Evolutionary conservation across 805 yeast species (phyloP).

Genomic region (Saturnispora halmiae): DNA sequence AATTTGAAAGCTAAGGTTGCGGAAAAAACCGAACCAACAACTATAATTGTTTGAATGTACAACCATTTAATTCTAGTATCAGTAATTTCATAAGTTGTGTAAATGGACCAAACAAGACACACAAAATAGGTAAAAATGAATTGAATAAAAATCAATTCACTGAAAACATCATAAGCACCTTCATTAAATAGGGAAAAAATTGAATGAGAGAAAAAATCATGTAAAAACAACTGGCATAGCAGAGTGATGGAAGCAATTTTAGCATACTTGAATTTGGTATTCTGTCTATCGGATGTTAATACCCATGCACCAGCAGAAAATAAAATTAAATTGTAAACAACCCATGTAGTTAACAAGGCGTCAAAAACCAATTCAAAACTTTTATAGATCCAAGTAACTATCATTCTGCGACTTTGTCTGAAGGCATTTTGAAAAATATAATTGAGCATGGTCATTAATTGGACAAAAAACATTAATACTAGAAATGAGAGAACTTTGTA

Average conservation of each 20-base stretch:
- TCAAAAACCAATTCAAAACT: constrained; percentile 18
- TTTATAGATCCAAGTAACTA: constrained; percentile 17
- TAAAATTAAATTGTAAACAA: constrained; percentile 26
- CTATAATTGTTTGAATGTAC: constrained; percentile 7
- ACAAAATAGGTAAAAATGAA: constrained; percentile 15
- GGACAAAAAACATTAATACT: constrained; percentile 15
- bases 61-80: constrained; percentile 13
- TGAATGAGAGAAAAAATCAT: constrained; percentile 24
- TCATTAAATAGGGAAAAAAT: constrained; percentile 25
- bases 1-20: constrained; percentile 15
- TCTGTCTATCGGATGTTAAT: constrained; percentile 4
- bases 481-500: constrained; percentile 20
- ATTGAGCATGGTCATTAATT: constrained; percentile 16
- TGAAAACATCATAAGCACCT: constrained; percentile 15
- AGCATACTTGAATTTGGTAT: constrained; percentile 13
- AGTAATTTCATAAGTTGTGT: constrained; percentile 18
- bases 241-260: constrained; percentile 18
- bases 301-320: constrained; percentile 24
- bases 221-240: constrained; percentile 22
- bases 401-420: constrained; percentile 22
- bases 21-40: constrained; percentile 12
- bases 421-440: constrained; percentile 19
- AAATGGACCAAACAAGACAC: constrained; percentile 15
- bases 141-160: constrained; percentile 21
- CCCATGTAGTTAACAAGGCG: constrained; percentile 26